phyloP scores from a whole-genome alignment of 495 filamentous ascomycete species.

The Arthonia radiata region DNA sequence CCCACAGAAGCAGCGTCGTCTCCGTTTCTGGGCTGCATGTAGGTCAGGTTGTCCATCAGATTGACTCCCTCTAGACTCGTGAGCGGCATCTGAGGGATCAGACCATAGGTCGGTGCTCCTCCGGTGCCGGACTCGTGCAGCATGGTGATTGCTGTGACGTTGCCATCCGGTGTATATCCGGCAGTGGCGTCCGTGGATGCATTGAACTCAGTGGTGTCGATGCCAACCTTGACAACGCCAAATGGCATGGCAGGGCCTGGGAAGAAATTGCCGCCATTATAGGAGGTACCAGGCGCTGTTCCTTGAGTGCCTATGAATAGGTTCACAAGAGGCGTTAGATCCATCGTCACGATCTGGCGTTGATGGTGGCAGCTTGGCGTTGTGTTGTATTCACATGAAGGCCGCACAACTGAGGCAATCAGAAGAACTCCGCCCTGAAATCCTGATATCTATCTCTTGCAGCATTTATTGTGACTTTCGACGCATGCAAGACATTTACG shows the following conservation, averaged over 20 bases:
- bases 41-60: conserved; percentile 22
- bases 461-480: too few relatives aligned
- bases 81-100: conserved; percentile 40
- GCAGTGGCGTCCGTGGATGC: conserved; percentile 35
- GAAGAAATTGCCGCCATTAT: conserved; percentile 41
- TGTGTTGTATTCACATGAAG: too few relatives aligned
- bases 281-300: conserved; percentile 9
- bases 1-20: conserved; percentile 33
- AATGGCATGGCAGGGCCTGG: conserved; percentile 31
- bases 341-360: too few relatives aligned
- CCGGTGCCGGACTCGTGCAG: conserved; percentile 57
- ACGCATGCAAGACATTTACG: too few relatives aligned
- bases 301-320: conserved; percentile 14
- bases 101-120: conserved; percentile 51
- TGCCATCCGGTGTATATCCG: conserved; percentile 31
- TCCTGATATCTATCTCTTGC: too few relatives aligned
- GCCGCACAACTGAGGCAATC: too few relatives aligned
- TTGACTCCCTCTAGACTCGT: too few relatives aligned
- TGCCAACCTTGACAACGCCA: conserved; percentile 46
- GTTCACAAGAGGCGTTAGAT: too few relatives aligned
- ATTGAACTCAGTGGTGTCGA: conserved; percentile 28
- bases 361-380: too few relatives aligned
- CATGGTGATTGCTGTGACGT: conserved; percentile 43
- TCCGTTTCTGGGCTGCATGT: conserved; percentile 28
- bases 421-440: too few relatives aligned